Evolutionary conservation across 495 filamentous ascomycete species (phyloP).

Genomic region (Choiromyces venosus): DNA sequence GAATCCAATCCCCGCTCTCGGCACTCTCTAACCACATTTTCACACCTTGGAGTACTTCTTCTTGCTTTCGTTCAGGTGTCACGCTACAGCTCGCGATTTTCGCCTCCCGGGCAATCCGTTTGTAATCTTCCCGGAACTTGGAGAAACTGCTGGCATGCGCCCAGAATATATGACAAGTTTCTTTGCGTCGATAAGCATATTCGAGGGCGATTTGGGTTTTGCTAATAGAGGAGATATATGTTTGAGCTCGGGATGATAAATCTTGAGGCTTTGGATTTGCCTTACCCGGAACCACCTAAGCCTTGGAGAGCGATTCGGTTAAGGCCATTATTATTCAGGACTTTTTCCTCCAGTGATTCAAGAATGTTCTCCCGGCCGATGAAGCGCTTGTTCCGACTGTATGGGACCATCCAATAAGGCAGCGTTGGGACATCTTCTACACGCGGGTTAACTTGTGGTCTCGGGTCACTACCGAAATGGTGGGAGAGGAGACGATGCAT

Average conservation of each 20-base stretch:
- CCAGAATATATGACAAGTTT: conserved; percentile 9
- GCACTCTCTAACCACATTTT: conserved; percentile 24
- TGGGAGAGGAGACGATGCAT: not conserved
- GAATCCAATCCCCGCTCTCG: conserved; percentile 42
- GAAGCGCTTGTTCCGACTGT: conserved; percentile 9
- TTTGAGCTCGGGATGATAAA: not conserved
- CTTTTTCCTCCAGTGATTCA: conserved; percentile 5
- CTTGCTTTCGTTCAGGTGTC: not conserved
- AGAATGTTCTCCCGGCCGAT: conserved; percentile 12
- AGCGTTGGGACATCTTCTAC: not conserved
- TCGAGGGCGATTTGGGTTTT: conserved; percentile 23
- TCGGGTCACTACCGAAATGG: not conserved
- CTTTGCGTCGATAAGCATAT: conserved; percentile 11
- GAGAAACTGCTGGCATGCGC: conserved; percentile 5
- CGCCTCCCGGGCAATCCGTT: conserved; percentile 2
- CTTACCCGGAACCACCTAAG: conserved; percentile 20
- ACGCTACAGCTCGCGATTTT: not conserved
- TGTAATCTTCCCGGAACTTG: conserved; percentile 6
- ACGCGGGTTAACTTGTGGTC: not conserved
- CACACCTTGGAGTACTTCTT: conserved; percentile 6
- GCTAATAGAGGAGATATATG: not conserved
- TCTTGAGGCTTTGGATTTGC: not conserved
- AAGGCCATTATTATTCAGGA: not conserved
- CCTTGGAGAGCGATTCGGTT: conserved; percentile 14
- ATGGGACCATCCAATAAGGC: conserved; percentile 15